Evolutionary conservation across 1,139 yeast species (phyloP), one percentile per base, ranked within the genome.

Genomic region (Pichia sp.): DNA sequence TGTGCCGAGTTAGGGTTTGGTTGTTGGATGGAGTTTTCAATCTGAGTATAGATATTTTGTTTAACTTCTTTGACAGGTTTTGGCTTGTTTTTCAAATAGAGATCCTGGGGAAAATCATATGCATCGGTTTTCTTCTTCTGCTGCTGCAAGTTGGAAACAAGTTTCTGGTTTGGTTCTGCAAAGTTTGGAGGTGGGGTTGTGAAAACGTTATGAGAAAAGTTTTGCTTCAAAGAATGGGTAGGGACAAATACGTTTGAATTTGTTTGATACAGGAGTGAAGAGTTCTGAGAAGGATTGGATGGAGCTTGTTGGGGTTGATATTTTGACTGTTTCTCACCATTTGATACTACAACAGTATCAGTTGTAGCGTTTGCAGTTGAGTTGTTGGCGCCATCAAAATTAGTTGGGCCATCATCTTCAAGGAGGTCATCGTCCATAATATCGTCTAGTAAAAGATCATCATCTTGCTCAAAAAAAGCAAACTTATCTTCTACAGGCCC

Each of bases 31-130:
- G 58, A 45, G 6, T 42, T 42, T 52, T 67, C 70, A 15, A 65
- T 53, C 49, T 55, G 52, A 1, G 69, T 63, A 50, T 67, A 67
- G 13, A 67, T 61, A 49, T 61, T 67, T 31, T 61, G 54, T 62
- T 63, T 34, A 64, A 66, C 16, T 70, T 70, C 3, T 75, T 69
- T 56, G 67, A 71, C 4, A 26, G 75, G 68, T 40, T 53, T 59
- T 23, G 48, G 50, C 42, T 58, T 55, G 31, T 59, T 63, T 47
- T 70, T 74, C 41, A 73, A 74, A 31, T 87, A 72, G 51, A 88
- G 70, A 53, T 77, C 84, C 43, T 78, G 72, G 1, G 96, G 96
- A 62, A 89, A 83, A 66, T 89, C 96, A 65, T 87, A 89, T 1
- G 90, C 89, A 70, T 85, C 89, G 16, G 84, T 79, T 63, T 81